Conservation (phyloP, 2,329 filamentous ascomycete genomes). For the Nemania diffusa region DNA sequence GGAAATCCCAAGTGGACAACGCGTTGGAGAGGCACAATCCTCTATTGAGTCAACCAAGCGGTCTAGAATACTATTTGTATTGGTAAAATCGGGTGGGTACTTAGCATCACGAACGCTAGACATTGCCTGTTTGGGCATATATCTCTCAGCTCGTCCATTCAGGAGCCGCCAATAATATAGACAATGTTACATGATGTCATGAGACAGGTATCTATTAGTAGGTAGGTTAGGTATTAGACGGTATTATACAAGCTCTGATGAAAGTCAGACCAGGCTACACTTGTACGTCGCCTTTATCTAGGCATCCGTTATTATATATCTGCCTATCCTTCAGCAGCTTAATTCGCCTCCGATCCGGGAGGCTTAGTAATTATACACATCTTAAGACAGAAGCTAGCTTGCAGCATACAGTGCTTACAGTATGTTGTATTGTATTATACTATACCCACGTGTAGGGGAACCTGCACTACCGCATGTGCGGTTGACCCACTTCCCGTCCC, state of each 20-base stretch:
- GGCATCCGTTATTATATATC: not conserved
- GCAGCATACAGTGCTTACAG: not conserved
- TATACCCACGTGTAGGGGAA: not conserved
- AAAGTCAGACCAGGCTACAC: not conserved
- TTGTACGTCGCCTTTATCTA: not conserved
- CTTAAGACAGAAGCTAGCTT: not conserved
- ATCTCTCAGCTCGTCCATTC: conserved; percentile 11
- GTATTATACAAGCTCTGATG: not conserved
- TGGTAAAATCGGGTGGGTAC: not conserved
- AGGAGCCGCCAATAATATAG: conserved; percentile 1
- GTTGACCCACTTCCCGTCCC: not conserved
- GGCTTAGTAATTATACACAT: conserved; percentile 10
- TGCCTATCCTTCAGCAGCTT: not conserved
- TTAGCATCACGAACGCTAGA: not conserved
- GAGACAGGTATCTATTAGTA: conserved; percentile 13
- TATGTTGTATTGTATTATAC: not conserved
- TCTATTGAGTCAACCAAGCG: not conserved
- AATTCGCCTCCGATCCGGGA: not conserved
- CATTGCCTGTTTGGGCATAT: conserved; percentile 4
- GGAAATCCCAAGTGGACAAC: not conserved
- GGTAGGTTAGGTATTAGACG: not conserved
- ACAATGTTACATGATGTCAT: conserved; percentile 35
- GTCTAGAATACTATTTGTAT: not conserved
- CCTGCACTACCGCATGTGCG: not conserved
- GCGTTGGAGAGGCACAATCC: not conserved